Evolutionary conservation across 805 yeast genomes (phyloP).

Genomic region (Barnettozyma pratensis): DNA sequence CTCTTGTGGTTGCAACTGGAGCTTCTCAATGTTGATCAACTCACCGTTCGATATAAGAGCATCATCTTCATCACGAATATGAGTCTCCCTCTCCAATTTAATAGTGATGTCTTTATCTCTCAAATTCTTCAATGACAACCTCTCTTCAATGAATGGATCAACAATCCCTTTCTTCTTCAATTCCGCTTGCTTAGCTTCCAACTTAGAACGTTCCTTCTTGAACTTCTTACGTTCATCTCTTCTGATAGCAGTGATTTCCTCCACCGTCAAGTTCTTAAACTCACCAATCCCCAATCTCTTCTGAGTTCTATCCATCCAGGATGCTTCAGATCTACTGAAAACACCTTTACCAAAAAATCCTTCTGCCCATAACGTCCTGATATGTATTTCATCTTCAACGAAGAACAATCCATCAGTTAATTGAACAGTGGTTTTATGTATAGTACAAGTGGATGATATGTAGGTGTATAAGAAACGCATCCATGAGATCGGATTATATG

Average conservation of each 20-base stretch:
- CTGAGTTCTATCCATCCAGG: conserved; percentile 71
- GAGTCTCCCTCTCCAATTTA: conserved; percentile 18
- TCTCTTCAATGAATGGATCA: conserved; percentile 30
- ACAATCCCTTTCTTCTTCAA: conserved; percentile 33
- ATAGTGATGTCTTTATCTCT: conserved; percentile 27
- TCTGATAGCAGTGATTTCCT: conserved; percentile 71
- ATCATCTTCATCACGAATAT: conserved; percentile 33
- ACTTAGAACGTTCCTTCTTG: conserved; percentile 59
- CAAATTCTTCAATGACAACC: conserved; percentile 26
- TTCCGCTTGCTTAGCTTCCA: conserved; percentile 46
- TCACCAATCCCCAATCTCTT: conserved; percentile 46
- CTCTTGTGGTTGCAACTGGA: conserved; percentile 76
- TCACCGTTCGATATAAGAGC: conserved; percentile 27
- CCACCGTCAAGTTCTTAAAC: conserved; percentile 41
- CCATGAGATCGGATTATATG: conserved; percentile 70
- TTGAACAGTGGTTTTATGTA: conserved; percentile 20
- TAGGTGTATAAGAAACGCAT: conserved; percentile 37
- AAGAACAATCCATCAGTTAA: conserved; percentile 31
- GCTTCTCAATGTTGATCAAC: conserved; percentile 24
- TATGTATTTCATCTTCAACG: conserved; percentile 39
- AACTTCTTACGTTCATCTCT: conserved; percentile 67
- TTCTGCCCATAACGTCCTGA: conserved; percentile 62
- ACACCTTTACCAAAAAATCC: conserved; percentile 96
- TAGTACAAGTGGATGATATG: conserved; percentile 16
- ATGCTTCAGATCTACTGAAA: conserved; percentile 85